Evolutionary conservation across 2,329 filamentous ascomycete genomes (phyloP).

Genomic region (Thermomyces lanuginosus): DNA sequence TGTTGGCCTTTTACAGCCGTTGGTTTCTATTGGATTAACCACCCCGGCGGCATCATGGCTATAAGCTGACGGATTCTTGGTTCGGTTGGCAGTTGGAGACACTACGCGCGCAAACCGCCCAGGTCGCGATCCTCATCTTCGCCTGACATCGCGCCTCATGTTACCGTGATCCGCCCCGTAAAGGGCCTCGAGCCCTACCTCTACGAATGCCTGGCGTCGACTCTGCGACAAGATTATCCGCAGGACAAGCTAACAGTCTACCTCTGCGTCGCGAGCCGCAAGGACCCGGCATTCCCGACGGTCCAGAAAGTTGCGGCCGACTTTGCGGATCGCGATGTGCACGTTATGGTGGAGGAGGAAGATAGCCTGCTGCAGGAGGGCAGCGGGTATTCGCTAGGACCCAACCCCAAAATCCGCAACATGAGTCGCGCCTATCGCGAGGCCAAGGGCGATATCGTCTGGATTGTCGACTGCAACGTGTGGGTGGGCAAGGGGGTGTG

Average conservation of each 20-base stretch:
- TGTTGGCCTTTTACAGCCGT: too few relatives aligned
- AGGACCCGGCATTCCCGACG: constrained; percentile 62
- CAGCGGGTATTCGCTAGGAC: constrained; percentile 48
- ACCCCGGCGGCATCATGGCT: neutral
- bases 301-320: constrained; percentile 56
- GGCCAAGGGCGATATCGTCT: constrained; percentile 72
- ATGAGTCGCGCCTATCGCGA: constrained; percentile 87
- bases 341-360: constrained; percentile 64
- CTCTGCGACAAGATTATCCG: constrained; percentile 71
- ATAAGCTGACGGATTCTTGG: neutral
- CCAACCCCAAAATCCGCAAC: constrained; percentile 97
- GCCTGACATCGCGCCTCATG: constrained; percentile 50
- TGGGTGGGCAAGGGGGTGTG: constrained; percentile 70
- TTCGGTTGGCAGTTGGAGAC: constrained; percentile 33
- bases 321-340: constrained; percentile 54
- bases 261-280: constrained; percentile 60
- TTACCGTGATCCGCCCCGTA: constrained; percentile 83
- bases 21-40: neutral
- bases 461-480: constrained; percentile 93
- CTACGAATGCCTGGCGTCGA: constrained; percentile 81
- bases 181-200: constrained; percentile 82
- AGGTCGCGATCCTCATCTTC: constrained; percentile 23
- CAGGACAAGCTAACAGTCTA: constrained; percentile 56
- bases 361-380: constrained; percentile 51
- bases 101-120: constrained; percentile 34